phyloP scores from a whole-genome alignment of 2,329 filamentous ascomycete genomes.

The Elsinoe necatrix region DNA sequence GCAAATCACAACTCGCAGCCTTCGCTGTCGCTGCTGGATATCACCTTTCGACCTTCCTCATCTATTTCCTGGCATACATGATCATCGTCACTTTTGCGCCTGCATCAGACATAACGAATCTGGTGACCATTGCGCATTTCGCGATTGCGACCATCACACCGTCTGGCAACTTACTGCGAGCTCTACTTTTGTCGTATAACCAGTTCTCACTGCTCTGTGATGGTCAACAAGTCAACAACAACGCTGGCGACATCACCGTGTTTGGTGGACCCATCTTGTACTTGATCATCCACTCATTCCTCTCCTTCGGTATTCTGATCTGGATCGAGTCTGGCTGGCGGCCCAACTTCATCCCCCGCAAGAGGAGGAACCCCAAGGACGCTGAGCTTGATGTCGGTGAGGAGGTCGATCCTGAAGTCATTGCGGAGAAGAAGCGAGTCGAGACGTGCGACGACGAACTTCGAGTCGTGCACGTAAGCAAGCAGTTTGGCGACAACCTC shows the following conservation, averaged over 20 bases:
- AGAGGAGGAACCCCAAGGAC: conserved; percentile 34
- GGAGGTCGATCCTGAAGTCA: conserved; percentile 48
- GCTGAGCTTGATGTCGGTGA: conserved; percentile 34
- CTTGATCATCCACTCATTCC: conserved; percentile 61
- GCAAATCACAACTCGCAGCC: conserved; percentile 68
- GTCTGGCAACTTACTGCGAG: conserved; percentile 63
- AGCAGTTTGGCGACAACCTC: conserved; percentile 64
- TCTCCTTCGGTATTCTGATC: conserved; percentile 64
- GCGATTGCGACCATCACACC: conserved; percentile 66
- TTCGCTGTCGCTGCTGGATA: conserved; percentile 75
- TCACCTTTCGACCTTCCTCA: conserved; percentile 51
- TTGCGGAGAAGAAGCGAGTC: conserved; percentile 56
- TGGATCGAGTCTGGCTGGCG: conserved; percentile 67
- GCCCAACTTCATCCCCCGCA: conserved; percentile 50
- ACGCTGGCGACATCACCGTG: conserved; percentile 61
- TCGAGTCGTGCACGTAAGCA: conserved; percentile 70
- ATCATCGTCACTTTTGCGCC: conserved; percentile 60
- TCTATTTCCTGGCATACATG: conserved; percentile 40
- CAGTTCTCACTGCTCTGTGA: conserved; percentile 73
- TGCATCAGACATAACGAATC: conserved; percentile 57
- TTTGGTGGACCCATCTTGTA: conserved; percentile 84
- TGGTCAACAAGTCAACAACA: conserved; percentile 52
- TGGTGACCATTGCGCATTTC: conserved; percentile 64
- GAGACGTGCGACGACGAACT: conserved; percentile 58
- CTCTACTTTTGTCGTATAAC: conserved; percentile 71